These are phyloP conservation scores for Pseudozyma sp. DNA, from an alignment of 1,284 basidiomycete genomes.

Conservation along the genomic window DNA sequence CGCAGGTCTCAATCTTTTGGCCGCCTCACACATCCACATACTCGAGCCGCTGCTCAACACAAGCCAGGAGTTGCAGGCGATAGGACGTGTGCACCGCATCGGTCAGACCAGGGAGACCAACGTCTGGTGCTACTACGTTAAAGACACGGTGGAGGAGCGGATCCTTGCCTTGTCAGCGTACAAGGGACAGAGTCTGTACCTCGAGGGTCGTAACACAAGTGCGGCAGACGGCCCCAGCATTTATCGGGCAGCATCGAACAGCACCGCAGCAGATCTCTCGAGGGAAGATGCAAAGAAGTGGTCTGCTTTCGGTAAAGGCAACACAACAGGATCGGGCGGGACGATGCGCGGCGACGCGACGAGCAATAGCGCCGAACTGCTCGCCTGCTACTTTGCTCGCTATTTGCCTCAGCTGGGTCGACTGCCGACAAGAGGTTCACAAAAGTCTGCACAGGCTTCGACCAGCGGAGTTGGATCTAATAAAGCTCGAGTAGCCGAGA, in stretches of 20 bases:
- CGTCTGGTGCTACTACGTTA: constrained; percentile 61
- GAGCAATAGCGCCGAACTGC: constrained; percentile 47
- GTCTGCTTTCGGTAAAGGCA: constrained; percentile 28
- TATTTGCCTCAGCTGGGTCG: constrained; percentile 21
- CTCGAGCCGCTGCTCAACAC: constrained; percentile 65
- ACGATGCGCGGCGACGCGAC: constrained; percentile 51
- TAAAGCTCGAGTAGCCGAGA: not conserved
- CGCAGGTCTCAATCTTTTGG: constrained; percentile 60
- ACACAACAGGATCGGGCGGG: constrained; percentile 9
- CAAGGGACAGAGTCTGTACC: constrained; percentile 55
- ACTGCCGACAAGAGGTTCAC: not conserved
- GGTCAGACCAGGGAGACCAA: constrained; percentile 60
- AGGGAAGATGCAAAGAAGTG: constrained; percentile 35
- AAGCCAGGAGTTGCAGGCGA: constrained; percentile 61
- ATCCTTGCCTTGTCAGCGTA: constrained; percentile 53
- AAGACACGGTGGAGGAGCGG: constrained; percentile 62
- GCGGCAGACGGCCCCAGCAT: constrained; percentile 3
- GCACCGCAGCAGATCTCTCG: constrained; percentile 23
- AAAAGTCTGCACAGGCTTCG: not conserved
- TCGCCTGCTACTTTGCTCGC: constrained; percentile 54
- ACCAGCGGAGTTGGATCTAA: no score
- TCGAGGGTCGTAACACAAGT: constrained; percentile 39
- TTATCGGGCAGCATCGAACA: constrained; percentile 5
- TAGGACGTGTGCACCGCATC: constrained; percentile 64
- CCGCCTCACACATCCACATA: constrained; percentile 60